Evolutionary conservation across 805 yeast species (phyloP), one percentile per base, ranked within the genome.

Genomic region (Sungouiella thailandica): DNA sequence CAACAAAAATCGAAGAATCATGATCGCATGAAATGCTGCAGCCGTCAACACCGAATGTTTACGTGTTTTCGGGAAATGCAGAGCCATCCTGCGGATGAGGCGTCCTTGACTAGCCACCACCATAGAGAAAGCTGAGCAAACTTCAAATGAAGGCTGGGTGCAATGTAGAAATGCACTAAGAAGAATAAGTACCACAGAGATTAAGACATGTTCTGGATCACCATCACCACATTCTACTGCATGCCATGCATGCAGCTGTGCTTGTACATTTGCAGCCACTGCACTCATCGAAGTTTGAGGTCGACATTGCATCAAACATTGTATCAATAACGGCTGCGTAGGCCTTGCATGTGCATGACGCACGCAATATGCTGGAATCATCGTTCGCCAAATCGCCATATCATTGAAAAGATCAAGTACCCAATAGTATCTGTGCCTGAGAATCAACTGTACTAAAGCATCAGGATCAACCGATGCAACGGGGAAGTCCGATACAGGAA

Each of bases 381-480:
- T 39, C 16, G 54, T 45, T 38, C 61, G 62, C 70, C 70, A 65
- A 11, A 64, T 44, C 27, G 46, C 39, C 20, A 61, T 37, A n/a
- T 60, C 69, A 31, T 65, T 65, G 37, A 62, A 63, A 17, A 65
- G 39, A 43, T 65, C 72, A 14, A 65, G 44, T 7, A 65, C 28
- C 68, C 69, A 62, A 41, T 55, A 57, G 34, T 60, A 63, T 29
- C 53, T 53, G 32, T 63, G 62, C n/a, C 41, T 38, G 22, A 59
- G 32, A n/a, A 62, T 39, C 25, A 61, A 35, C 12, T 40, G 34
- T 9, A 58, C 49, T 24, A 52, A 55, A 12, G 27, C 26, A 7
- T 45, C 41, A 2, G 24, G n/a, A 17, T 30, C 24, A 14, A 12
- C 17, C 8, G 33, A 7, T 12, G 23, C 23, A 14, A 30, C 28